Conservation (phyloP, 2,329 filamentous ascomycete species). For the Emergomyces pasteurianus region DNA sequence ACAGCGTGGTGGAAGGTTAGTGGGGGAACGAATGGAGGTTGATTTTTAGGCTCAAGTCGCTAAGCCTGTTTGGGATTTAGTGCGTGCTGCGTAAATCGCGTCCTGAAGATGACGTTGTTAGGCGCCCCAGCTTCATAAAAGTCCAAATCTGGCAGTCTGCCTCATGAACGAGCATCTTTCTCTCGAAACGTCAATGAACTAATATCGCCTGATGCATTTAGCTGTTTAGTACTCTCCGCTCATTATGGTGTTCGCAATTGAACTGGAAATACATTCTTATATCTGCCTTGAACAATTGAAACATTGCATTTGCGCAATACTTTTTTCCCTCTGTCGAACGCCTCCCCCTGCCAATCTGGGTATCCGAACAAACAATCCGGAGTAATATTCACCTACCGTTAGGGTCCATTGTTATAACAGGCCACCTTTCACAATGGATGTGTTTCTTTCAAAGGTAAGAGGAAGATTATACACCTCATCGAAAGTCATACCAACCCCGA, state of each 20-base stretch:
- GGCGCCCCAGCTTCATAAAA: too few relatives aligned
- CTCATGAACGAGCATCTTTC: neutral
- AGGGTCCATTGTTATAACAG: neutral
- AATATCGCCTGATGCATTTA: neutral
- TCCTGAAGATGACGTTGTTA: neutral
- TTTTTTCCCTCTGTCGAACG: neutral
- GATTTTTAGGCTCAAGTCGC: neutral
- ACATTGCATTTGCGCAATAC: too few relatives aligned
- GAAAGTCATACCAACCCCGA: neutral
- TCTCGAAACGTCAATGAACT: neutral
- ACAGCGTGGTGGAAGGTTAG: neutral
- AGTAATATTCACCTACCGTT: neutral
- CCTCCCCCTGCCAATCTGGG: neutral
- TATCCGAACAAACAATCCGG: neutral
- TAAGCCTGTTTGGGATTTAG: neutral
- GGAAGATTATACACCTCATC: neutral
- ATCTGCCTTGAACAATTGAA: neutral
- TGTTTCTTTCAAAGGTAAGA: constrained; percentile 47
- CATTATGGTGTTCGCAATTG: neutral
- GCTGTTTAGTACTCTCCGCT: neutral
- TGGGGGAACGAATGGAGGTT: neutral
- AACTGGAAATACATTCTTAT: neutral
- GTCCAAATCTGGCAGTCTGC: neutral
- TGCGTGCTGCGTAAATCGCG: neutral
- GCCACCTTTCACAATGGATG: constrained; percentile 52